Conservation (phyloP, 2,329 filamentous ascomycete genomes). For the Ilyonectria robusta region DNA sequence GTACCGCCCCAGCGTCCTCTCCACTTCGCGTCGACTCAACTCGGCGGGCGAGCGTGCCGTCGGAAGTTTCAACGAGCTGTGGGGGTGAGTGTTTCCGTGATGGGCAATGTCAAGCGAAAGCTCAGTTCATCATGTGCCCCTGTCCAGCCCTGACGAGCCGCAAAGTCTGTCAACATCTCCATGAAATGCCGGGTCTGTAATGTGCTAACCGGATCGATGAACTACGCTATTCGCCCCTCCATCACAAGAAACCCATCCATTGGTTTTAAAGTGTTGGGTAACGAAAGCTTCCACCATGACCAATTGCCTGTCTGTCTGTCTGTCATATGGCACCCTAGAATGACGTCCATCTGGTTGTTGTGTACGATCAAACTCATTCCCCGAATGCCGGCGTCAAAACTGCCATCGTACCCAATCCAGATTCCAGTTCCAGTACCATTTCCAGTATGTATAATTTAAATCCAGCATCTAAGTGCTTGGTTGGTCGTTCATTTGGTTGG, state of each 20-base stretch:
- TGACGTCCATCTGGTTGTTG: conserved; percentile 4
- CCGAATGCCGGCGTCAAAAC: background rate
- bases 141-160: background rate
- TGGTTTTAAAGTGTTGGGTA: conserved; percentile 17
- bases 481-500: background rate
- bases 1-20: conserved; percentile 29
- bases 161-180: conserved; percentile 13
- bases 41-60: conserved; percentile 35
- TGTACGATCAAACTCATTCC: background rate
- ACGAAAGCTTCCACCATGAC: conserved; percentile 27
- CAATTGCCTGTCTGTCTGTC: conserved; percentile 20
- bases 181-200: background rate
- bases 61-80: conserved; percentile 33
- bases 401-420: background rate
- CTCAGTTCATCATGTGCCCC: conserved; percentile 3
- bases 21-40: conserved; percentile 46
- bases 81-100: conserved; percentile 20
- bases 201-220: conserved; percentile 3
- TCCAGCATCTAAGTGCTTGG: background rate
- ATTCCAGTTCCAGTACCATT: conserved; percentile 1
- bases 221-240: background rate
- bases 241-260: background rate
- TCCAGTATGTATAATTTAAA: conserved; percentile 4
- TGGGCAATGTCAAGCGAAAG: conserved; percentile 19
- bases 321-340: background rate